Conservation (phyloP, 768 basidiomycete genomes). For the Neoboletus magnificus region DNA sequence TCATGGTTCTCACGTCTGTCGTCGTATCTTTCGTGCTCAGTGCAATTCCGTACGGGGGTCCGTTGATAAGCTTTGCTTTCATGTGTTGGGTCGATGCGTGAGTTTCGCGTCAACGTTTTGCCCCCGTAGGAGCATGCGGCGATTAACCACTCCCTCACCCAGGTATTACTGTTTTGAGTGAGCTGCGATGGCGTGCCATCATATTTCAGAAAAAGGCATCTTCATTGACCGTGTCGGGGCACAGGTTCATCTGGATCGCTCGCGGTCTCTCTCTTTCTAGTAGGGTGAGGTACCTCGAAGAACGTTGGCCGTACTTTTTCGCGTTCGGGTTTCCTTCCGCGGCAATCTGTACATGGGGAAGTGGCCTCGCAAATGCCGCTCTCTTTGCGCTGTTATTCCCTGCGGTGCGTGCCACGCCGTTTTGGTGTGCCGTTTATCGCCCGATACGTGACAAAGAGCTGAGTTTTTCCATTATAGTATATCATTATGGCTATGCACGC, state of each 20-base stretch:
- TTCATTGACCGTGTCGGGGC: conserved; percentile 13
- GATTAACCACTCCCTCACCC: neutral
- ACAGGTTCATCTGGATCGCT: conserved; percentile 76
- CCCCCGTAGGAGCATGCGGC: neutral
- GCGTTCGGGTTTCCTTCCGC: conserved; percentile 82
- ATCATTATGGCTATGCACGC: conserved; percentile 84
- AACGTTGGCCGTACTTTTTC: conserved; percentile 86
- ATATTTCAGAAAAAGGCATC: neutral
- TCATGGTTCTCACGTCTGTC: conserved; percentile 80
- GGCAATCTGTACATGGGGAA: conserved; percentile 68
- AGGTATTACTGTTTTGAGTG: conserved; percentile 94
- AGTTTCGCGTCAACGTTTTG: conserved; percentile 36
- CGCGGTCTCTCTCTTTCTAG: conserved; percentile 66
- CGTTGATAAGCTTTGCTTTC: conserved; percentile 60
- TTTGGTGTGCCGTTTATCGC: neutral
- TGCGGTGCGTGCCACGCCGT: conserved; percentile 44
- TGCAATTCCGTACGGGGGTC: conserved; percentile 64
- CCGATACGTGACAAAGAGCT: conserved; percentile 1
- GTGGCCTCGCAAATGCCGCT: conserved; percentile 74
- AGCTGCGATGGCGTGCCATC: conserved; percentile 19
- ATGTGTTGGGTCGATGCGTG: conserved; percentile 86
- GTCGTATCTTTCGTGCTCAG: conserved; percentile 62
- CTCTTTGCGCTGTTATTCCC: conserved; percentile 83
- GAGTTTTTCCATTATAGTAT: conserved; percentile 48
- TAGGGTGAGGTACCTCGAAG: conserved; percentile 73